phyloP scores from a whole-genome alignment of 2,329 filamentous ascomycete genomes.

The Didymosphaeria variabile region DNA sequence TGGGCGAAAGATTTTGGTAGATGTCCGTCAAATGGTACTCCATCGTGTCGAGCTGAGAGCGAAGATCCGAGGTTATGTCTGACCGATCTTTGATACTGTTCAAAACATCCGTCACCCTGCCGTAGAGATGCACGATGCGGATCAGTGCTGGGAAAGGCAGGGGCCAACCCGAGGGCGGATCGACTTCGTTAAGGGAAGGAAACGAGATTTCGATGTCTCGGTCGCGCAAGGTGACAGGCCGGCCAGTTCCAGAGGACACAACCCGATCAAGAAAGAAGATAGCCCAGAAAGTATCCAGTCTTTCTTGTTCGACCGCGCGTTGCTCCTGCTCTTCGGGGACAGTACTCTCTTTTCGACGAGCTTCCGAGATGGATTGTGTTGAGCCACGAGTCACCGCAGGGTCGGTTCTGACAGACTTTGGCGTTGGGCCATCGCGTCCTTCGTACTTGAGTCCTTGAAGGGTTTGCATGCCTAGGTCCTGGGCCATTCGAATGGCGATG shows the following conservation, averaged over 20 bases:
- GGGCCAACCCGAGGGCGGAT: constrained; percentile 71
- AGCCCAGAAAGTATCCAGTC: constrained; percentile 88
- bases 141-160: constrained; percentile 82
- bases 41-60: constrained; percentile 77
- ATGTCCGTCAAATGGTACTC: constrained; percentile 79
- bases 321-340: constrained; percentile 61
- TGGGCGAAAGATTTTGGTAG: constrained; percentile 77
- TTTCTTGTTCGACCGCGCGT: constrained; percentile 77
- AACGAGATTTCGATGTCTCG: constrained; percentile 85
- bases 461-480: constrained; percentile 83
- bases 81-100: constrained; percentile 80
- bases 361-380: constrained; percentile 65
- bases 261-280: constrained; percentile 88
- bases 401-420: constrained; percentile 61
- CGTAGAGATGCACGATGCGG: constrained; percentile 85
- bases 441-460: constrained; percentile 74
- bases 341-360: constrained; percentile 47
- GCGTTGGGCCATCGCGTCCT: constrained; percentile 64
- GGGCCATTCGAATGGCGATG: constrained; percentile 83
- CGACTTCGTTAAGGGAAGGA: constrained; percentile 62
- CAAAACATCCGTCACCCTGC: constrained; percentile 81
- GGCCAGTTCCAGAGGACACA: constrained; percentile 86
- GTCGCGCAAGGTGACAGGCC: constrained; percentile 83
- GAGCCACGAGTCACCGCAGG: constrained; percentile 44
- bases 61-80: constrained; percentile 78